These are phyloP conservation scores for Lachnellula hyalina DNA, from an alignment of 2,329 filamentous ascomycete genomes.

Conservation along the genomic window DNA sequence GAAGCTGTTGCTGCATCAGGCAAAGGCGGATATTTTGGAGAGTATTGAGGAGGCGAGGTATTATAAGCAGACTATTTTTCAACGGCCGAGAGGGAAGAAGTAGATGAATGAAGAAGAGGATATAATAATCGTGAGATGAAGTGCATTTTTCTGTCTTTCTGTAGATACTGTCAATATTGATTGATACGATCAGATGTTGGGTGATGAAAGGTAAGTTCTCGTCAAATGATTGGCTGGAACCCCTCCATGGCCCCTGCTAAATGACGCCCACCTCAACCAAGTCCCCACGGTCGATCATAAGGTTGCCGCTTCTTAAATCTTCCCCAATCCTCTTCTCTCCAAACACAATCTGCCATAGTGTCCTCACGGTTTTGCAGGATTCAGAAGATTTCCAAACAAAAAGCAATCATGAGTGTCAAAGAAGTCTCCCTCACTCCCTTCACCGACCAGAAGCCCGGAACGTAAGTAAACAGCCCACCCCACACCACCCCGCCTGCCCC, in stretches of 20 bases:
- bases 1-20: conserved; percentile 77
- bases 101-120: background rate
- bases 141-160: background rate
- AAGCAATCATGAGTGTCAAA: conserved; percentile 62
- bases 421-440: conserved; percentile 81
- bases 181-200: background rate
- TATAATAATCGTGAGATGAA: background rate
- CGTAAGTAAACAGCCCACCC: conserved; percentile 59
- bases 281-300: background rate
- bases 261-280: background rate
- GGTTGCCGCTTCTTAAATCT: background rate
- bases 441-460: conserved; percentile 97
- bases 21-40: conserved; percentile 84
- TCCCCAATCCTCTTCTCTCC: background rate
- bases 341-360: conserved; percentile 1
- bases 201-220: background rate
- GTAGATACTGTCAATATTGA: background rate
- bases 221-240: background rate
- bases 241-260: background rate
- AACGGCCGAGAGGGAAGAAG: conserved; percentile 2
- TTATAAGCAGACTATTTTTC: conserved; percentile 69
- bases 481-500: conserved; percentile 21
- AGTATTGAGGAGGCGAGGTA: conserved; percentile 89
- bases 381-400: background rate
- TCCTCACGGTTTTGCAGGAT: conserved; percentile 4